phyloP scores from a whole-genome alignment of 75 land plant species.

The Sequoiadendron giganteum region DNA sequence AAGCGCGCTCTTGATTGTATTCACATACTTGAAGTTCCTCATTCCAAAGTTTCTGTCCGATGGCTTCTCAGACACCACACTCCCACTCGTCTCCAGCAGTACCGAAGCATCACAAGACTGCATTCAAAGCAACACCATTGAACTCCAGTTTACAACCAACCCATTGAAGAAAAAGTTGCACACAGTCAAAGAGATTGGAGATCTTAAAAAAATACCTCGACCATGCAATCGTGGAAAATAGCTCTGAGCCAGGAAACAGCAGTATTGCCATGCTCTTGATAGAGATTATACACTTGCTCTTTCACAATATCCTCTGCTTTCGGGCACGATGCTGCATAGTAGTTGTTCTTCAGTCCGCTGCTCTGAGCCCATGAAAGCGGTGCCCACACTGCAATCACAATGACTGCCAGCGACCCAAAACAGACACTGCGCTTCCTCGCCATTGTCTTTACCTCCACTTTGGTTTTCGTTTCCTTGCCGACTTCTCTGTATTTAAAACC shows the following conservation, averaged over 20 bases:
- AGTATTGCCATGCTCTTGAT: constrained; percentile 49
- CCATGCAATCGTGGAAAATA: constrained; percentile 21
- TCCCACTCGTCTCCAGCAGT: constrained; percentile 35
- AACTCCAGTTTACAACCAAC: neutral
- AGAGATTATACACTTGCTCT: constrained; percentile 10
- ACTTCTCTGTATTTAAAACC: neutral
- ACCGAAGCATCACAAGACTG: constrained; percentile 86
- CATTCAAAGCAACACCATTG: neutral
- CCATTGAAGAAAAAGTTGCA: too few species aligned
- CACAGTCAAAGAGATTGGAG: too few species aligned
- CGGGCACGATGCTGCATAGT: constrained; percentile 54
- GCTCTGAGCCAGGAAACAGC: constrained; percentile 60
- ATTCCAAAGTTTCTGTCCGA: constrained; percentile 64
- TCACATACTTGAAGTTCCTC: constrained; percentile 62
- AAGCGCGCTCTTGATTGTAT: too few species aligned
- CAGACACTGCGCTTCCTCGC: neutral
- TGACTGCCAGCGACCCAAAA: neutral
- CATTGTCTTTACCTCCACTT: neutral
- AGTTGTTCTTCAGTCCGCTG: constrained; percentile 15
- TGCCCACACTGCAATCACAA: neutral
- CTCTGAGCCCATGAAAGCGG: neutral
- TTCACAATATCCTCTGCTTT: constrained; percentile 54
- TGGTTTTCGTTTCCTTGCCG: neutral
- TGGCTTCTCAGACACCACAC: constrained; percentile 20
- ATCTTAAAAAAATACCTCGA: neutral